Base-by-base conservation (phyloP, 2,329 filamentous ascomycete species). In the Cryphonectria japonica region DNA sequence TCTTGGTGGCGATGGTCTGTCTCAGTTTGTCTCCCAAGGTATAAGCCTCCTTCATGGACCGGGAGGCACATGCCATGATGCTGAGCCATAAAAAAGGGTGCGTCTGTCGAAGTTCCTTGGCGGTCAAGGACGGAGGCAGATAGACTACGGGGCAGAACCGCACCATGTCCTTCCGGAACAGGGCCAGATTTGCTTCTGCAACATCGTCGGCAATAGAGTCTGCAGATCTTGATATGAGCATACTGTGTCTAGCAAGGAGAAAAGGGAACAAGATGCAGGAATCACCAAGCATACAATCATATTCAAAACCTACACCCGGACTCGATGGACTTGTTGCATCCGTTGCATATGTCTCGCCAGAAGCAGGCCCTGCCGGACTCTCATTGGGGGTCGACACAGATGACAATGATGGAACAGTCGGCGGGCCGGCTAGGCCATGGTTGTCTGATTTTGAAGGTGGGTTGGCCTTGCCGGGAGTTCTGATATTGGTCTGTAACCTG, bases 1-100 rank as follows among this genome's bases (percentile, higher is more conserved):
- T 78, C 69, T 81, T 82, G n/a, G 83, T 79, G 0, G 84, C 81
- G 19, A 88, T 67, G 37, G 84, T 80, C 61, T 82, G 79, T 59
- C 83, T 83, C 7, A 85, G 78, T 26, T 79, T 80, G 2, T 82
- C 81, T 50, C 80, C 79, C 50, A 86, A 75, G 0, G 77, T 76
- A 0, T 78, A 66, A 69, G 87, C 84, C 67, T 82, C 80, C 3
- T 78, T 75, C 0, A 79, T 77, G 1, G 82, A 83, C 73, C 81
- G 83, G 60, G 81, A 82, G 1, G 84, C 82, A 13, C 86, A 76
- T 54, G 84, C 80, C 75, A 84, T 81, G 63, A 89, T 85, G 50
- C 81, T 82, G 11, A 86, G 75, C 82, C 85, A 87, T 6, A 88
- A 74, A 66, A 86, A 84, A 0, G 87, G 86, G 5, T 79, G 77